Conservation (phyloP, 768 basidiomycete genomes). For the Fomitopsis serialis region DNA sequence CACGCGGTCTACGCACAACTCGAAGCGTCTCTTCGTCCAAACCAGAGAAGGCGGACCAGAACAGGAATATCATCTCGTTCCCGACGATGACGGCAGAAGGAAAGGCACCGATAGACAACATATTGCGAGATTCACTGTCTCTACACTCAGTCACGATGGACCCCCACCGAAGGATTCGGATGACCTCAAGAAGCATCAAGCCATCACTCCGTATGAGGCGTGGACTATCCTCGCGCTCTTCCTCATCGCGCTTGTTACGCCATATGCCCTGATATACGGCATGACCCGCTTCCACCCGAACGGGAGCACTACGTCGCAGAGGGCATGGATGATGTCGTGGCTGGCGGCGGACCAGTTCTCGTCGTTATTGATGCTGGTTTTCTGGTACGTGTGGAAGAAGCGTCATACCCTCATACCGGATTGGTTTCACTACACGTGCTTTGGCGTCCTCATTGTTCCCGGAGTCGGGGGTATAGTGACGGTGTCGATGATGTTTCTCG, state of each 20-base stretch:
- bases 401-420: neutral
- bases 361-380: neutral
- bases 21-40: too few relatives aligned
- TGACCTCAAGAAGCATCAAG: neutral
- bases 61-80: neutral
- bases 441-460: neutral
- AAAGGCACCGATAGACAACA: neutral
- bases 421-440: neutral
- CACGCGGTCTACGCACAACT: too few relatives aligned
- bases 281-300: neutral
- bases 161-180: neutral
- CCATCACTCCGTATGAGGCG: neutral
- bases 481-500: neutral
- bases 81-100: neutral
- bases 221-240: neutral
- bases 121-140: neutral
- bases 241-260: neutral
- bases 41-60: too few relatives aligned
- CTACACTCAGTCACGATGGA: neutral
- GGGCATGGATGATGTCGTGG: constrained; percentile 1
- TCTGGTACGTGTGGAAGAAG: neutral
- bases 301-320: neutral
- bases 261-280: neutral
- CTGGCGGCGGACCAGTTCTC: neutral
- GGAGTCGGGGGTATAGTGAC: neutral